Percentiles rank a stretch among this genome's conserved stretches.
phyloP scores from a whole-genome alignment of 805 yeast genomes.

The Candida koratica region DNA sequence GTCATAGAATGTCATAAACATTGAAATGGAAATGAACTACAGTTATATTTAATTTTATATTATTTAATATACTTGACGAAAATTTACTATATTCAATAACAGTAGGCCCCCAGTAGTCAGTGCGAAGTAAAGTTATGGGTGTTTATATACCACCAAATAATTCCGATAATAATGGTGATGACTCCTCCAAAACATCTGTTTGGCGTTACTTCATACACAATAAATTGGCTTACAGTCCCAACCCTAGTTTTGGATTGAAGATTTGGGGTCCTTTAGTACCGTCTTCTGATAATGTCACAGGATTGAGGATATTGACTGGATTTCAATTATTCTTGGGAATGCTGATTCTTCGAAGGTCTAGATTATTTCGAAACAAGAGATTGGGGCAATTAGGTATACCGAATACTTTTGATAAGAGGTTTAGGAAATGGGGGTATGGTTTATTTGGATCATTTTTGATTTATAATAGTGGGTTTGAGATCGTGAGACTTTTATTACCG shows the following conservation, averaged over 20 bases:
- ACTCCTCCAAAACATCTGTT: constrained; percentile 1
- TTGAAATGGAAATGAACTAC: constrained; percentile 3
- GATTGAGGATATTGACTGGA: constrained; percentile 49
- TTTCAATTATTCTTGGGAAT: constrained; percentile 52
- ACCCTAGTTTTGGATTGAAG: constrained; percentile 57
- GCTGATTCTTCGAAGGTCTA: constrained; percentile 18
- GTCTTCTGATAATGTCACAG: constrained; percentile 59
- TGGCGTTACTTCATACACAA: background rate
- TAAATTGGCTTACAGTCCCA: background rate
- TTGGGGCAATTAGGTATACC: constrained; percentile 12
- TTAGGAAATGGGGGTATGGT: constrained; percentile 17
- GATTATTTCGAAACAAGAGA: constrained; percentile 15
- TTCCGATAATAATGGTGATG: constrained; percentile 13
- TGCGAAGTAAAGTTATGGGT: constrained; percentile 21
- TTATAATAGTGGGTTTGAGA: constrained; percentile 55
- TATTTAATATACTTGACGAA: constrained; percentile 7
- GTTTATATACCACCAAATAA: constrained; percentile 35
- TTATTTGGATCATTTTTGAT: constrained; percentile 43
- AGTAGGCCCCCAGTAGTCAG: no score
- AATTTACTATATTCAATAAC: no score
- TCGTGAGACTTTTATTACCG: constrained; percentile 44
- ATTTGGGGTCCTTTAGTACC: constrained; percentile 74
- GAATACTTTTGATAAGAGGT: constrained; percentile 13
- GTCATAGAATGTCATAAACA: background rate
- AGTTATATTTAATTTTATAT: constrained; percentile 6